These are phyloP conservation scores for Medicago lupulina DNA, from an alignment of 306 rosid species.

Conservation along the genomic window DNA sequence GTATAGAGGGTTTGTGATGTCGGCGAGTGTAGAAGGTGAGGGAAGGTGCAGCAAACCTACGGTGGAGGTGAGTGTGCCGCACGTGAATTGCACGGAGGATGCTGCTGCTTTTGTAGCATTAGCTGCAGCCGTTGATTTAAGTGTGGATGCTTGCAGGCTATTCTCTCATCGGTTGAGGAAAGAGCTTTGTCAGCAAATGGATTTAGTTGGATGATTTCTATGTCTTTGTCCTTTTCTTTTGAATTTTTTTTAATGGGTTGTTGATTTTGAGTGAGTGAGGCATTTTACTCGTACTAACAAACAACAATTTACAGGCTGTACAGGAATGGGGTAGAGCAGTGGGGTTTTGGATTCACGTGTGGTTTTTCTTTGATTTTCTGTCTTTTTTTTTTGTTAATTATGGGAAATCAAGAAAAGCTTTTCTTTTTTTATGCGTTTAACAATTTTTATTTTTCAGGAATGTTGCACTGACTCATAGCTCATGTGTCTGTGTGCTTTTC, in stretches of 20 bases:
- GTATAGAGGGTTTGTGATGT: conserved; percentile 79
- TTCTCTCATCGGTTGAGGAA: conserved; percentile 68
- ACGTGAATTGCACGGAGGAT: conserved; percentile 70
- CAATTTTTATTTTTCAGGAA: conserved; percentile 7
- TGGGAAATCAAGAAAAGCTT: conserved; percentile 51
- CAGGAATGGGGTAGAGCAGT: conserved; percentile 48
- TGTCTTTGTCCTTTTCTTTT: conserved; percentile 33
- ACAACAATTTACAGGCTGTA: conserved; percentile 60
- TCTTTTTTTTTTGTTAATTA: conserved; percentile 39
- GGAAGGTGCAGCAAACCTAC: conserved; percentile 61
- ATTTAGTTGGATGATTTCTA: conserved; percentile 39
- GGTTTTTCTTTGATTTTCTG: conserved; percentile 64
- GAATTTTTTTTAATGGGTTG: conserved; percentile 33
- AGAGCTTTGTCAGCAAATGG: conserved; percentile 58
- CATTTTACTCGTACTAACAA: conserved; percentile 51
- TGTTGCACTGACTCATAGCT: conserved; percentile 36
- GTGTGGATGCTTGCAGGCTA: conserved; percentile 66
- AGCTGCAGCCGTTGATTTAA: conserved; percentile 66
- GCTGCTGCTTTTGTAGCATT: conserved; percentile 67
- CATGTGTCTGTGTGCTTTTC: background rate
- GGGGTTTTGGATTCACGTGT: conserved; percentile 62
- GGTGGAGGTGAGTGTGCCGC: conserved; percentile 66
- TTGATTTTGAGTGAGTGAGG: conserved; percentile 46
- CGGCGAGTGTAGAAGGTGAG: conserved; percentile 63
- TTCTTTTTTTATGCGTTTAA: background rate